A percentile compares a stretch with the other conserved stretches of the same genome.
Evolutionary conservation across 1,284 basidiomycete genomes (phyloP).

Genomic region (Fistulina hepatica): DNA sequence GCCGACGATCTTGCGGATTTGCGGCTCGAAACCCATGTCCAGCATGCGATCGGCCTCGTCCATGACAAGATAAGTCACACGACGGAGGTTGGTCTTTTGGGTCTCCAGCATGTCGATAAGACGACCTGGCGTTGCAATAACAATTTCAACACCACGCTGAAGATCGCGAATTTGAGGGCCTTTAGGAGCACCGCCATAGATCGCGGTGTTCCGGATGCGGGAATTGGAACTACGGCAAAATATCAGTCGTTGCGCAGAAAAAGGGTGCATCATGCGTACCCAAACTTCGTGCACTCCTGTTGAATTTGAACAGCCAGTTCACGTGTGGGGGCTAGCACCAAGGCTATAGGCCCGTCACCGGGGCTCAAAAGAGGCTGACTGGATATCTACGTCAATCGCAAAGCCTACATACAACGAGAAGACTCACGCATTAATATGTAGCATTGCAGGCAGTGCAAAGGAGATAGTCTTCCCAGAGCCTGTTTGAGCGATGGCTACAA

Average conservation of each 20-base stretch:
- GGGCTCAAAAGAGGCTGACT: slow-evolving; percentile 88
- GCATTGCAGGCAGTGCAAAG: slow-evolving; percentile 96
- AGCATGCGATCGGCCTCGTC: slow-evolving; percentile 99
- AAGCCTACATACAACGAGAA: slow-evolving; percentile 5
- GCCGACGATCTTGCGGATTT: slow-evolving; percentile 95
- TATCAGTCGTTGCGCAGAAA: slow-evolving; percentile 11
- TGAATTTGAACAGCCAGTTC: slow-evolving; percentile 99
- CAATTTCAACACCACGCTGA: slow-evolving; percentile 93
- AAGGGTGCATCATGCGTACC: slow-evolving; percentile 35
- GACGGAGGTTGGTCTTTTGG: slow-evolving; percentile 91
- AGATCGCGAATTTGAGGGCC: slow-evolving; percentile 97
- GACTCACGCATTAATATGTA: slow-evolving; percentile 95
- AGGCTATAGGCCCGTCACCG: slow-evolving; percentile 94
- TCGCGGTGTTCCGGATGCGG: slow-evolving; percentile 94
- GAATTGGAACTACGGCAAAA: slow-evolving; percentile 64
- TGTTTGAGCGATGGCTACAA: slow-evolving; percentile 95
- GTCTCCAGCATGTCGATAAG: slow-evolving; percentile 94
- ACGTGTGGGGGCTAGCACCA: slow-evolving; percentile 95
- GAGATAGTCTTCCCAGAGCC: slow-evolving; percentile 97
- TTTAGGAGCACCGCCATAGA: slow-evolving; percentile 98
- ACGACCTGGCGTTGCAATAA: slow-evolving; percentile 86
- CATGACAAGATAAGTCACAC: slow-evolving; percentile 97
- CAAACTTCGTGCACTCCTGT: slow-evolving; percentile 97
- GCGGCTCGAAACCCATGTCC: slow-evolving; percentile 99
- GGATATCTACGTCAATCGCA: slow-evolving; percentile 10